Conservation (phyloP, 1,284 basidiomycete species). For the Ceratobasidium theobromae region DNA sequence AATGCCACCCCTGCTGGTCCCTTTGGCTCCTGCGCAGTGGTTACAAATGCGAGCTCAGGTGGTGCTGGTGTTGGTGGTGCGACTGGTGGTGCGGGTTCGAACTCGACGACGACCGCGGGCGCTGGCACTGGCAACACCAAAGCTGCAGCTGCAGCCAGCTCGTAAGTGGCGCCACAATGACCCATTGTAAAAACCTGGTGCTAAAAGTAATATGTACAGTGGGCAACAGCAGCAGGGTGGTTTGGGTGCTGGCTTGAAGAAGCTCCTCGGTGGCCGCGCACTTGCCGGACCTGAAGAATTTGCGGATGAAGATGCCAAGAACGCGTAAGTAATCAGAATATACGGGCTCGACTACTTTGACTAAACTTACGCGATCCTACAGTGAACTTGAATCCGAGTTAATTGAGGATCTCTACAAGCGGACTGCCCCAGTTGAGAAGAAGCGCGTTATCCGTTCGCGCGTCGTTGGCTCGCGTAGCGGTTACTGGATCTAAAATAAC, state of each 20-base stretch:
- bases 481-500: slow-evolving; percentile 30
- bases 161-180: no score
- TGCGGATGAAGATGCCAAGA: slow-evolving; percentile 22
- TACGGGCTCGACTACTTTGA: background rate
- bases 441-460: slow-evolving; percentile 25
- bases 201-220: background rate
- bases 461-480: slow-evolving; percentile 16
- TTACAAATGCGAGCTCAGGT: slow-evolving; percentile 1
- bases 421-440: slow-evolving; percentile 4
- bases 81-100: no score
- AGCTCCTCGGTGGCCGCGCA: no score
- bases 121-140: background rate
- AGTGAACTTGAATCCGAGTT: slow-evolving; percentile 22
- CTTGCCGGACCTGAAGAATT: slow-evolving; percentile 7
- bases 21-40: slow-evolving; percentile 19
- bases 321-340: background rate
- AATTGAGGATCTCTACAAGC: slow-evolving; percentile 23
- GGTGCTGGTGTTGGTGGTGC: no score
- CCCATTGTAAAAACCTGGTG: no score
- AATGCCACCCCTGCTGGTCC: slow-evolving; percentile 30
- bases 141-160: background rate
- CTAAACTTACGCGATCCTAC: background rate
- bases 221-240: no score
- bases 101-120: no score
- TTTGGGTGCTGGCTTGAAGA: no score